A percentile compares a stretch with the other conserved stretches of the same genome.
Evolutionary conservation across 345 rosid genomes (phyloP).

Genomic region (Boechera retrofracta): DNA sequence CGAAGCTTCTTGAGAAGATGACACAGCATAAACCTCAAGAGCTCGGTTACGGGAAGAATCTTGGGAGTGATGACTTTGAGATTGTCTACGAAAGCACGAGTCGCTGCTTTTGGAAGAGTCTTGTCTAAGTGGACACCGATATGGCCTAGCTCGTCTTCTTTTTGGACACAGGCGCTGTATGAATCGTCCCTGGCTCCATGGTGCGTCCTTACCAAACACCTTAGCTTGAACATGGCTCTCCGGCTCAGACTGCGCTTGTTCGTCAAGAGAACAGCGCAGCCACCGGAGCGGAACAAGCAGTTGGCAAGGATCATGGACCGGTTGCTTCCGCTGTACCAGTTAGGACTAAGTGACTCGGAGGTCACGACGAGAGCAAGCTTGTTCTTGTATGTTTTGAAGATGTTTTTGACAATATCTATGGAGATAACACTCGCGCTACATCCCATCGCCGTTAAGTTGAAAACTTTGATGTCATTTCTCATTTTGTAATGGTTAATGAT

Average conservation of each 20-base stretch:
- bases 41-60: constrained; percentile 58
- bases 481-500: constrained; percentile 70
- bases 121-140: constrained; percentile 60
- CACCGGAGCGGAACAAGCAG: constrained; percentile 74
- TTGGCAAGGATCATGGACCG: constrained; percentile 80
- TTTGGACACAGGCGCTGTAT: constrained; percentile 59
- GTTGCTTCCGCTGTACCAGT: constrained; percentile 76
- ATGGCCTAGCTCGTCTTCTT: constrained; percentile 62
- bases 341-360: constrained; percentile 65
- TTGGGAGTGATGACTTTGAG: constrained; percentile 63
- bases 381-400: constrained; percentile 60
- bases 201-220: constrained; percentile 59
- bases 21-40: constrained; percentile 43
- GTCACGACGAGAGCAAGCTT: constrained; percentile 66
- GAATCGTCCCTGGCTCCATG: constrained; percentile 68
- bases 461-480: constrained; percentile 64
- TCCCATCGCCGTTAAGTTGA: constrained; percentile 79
- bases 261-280: constrained; percentile 70
- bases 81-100: constrained; percentile 58
- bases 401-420: constrained; percentile 55
- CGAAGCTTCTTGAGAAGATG: constrained; percentile 31
- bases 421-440: constrained; percentile 69
- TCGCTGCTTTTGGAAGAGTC: constrained; percentile 61
- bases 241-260: constrained; percentile 51
- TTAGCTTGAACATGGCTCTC: constrained; percentile 60